Evolutionary conservation across 1,139 yeast genomes (phyloP).

Genomic region (Debaryomyces singareniensis): DNA sequence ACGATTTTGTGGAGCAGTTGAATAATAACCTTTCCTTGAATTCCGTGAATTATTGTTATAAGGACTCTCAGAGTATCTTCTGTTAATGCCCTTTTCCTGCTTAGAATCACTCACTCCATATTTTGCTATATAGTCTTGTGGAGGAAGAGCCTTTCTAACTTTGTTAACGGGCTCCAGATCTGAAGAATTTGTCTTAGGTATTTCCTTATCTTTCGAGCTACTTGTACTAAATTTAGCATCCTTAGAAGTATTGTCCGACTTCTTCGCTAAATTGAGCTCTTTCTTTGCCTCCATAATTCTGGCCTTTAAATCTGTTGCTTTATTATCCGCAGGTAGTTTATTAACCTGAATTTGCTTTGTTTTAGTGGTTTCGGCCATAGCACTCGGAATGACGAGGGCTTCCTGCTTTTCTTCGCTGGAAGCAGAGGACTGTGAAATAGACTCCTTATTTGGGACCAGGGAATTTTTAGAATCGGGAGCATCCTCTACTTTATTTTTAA

Average conservation of each 20-base stretch:
- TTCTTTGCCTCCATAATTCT: slow-evolving; percentile 19
- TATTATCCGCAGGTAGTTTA: slow-evolving; percentile 1
- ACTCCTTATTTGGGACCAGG: slow-evolving; percentile 5
- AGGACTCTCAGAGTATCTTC: slow-evolving; percentile 2
- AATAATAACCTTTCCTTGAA: no score
- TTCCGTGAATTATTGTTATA: slow-evolving; percentile 2
- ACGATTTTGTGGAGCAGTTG: no score
- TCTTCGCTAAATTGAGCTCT: slow-evolving; percentile 11
- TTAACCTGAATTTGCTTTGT: slow-evolving; percentile 1
- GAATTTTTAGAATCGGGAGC: slow-evolving; percentile 2
- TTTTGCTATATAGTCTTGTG: slow-evolving; percentile 10
- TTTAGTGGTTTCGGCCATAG: slow-evolving; percentile 3
- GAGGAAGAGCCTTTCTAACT: slow-evolving; percentile 12
- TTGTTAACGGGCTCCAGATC: no score
- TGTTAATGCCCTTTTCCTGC: slow-evolving; percentile 1
- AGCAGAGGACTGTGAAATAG: slow-evolving; percentile 4
- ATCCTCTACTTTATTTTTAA: slow-evolving; percentile 3
- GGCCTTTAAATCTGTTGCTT: slow-evolving; percentile 12
- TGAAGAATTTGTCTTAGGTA: no score
- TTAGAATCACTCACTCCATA: slow-evolving; percentile 3
- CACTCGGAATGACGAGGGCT: slow-evolving; percentile 4
- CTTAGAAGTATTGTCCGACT: background rate
- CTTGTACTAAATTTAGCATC: slow-evolving; percentile 3
- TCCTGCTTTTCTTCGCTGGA: slow-evolving; percentile 2
- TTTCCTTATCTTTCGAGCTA: no score